A percentile compares a stretch with the other conserved stretches of the same genome.
Evolutionary conservation across 345 rosid species (phyloP).

Genomic region (Ailanthus altissimus): DNA sequence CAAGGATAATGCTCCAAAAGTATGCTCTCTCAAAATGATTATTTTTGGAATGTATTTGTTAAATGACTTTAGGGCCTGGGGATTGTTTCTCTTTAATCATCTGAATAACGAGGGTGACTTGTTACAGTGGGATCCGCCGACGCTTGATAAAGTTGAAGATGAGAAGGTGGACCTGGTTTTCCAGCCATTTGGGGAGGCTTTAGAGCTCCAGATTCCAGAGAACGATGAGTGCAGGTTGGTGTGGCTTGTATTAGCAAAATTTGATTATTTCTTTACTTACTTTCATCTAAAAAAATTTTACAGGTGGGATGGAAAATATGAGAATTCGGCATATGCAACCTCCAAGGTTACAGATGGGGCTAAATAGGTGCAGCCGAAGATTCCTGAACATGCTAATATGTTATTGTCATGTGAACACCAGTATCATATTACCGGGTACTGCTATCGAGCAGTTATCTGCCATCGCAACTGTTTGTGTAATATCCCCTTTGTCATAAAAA

Average conservation of each 20-base stretch:
- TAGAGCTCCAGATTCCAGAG: conserved; percentile 78
- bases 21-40: conserved; percentile 20
- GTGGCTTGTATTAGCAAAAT: background rate
- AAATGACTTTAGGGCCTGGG: background rate
- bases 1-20: conserved; percentile 94
- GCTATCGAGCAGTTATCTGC: background rate
- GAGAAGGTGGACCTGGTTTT: conserved; percentile 59
- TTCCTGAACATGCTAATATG: background rate
- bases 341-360: conserved; percentile 11
- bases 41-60: background rate
- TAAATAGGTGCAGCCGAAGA: conserved; percentile 9
- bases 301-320: conserved; percentile 90
- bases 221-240: conserved; percentile 64
- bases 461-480: background rate
- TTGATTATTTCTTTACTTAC: background rate
- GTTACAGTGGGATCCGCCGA: conserved; percentile 74
- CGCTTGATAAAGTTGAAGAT: conserved; percentile 56
- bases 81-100: background rate
- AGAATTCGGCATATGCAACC: conserved; percentile 53
- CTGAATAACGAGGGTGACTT: background rate
- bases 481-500: background rate
- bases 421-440: background rate
- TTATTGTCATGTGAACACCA: background rate
- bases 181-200: conserved; percentile 55
- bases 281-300: conserved; percentile 7